A percentile compares a stretch with the other conserved stretches of the same genome.
phyloP scores from a whole-genome alignment of 495 filamentous ascomycete genomes.

The Pyronema omphalodes region DNA sequence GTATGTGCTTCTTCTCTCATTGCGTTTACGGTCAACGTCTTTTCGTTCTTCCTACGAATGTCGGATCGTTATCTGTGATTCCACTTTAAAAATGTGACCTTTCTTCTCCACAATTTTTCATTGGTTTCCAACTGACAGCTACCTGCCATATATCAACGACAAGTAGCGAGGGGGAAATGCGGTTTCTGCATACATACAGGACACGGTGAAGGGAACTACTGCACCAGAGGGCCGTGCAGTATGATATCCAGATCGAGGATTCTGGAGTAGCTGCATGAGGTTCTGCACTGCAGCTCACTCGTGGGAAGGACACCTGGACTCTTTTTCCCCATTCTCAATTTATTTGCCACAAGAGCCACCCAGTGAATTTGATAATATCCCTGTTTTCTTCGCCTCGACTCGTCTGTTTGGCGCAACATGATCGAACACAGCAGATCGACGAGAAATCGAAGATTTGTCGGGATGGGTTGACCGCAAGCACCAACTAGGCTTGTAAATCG shows the following conservation, averaged over 20 bases:
- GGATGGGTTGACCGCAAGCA: not conserved
- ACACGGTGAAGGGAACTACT: too few relatives aligned
- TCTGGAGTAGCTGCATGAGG: not conserved
- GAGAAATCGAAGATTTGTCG: not conserved
- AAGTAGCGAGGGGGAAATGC: not conserved
- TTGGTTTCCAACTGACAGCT: not conserved
- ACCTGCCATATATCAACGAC: not conserved
- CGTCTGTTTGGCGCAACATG: not conserved
- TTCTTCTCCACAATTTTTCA: not conserved
- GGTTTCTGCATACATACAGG: not conserved
- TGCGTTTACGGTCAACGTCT: not conserved
- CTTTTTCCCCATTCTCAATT: not conserved
- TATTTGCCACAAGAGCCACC: not conserved
- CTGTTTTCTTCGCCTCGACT: not conserved
- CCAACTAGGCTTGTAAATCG: not conserved
- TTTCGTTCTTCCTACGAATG: not conserved
- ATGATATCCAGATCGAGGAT: not conserved
- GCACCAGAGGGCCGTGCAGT: not conserved
- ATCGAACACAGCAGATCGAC: slow-evolving; percentile 1
- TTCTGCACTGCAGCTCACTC: not conserved
- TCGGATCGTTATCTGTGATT: not conserved
- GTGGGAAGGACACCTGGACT: not conserved
- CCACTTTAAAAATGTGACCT: not conserved
- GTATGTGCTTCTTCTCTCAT: not conserved
- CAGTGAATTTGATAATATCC: not conserved